Conservation (phyloP, 768 basidiomycete genomes). For the Collybiopsis luxurians region DNA sequence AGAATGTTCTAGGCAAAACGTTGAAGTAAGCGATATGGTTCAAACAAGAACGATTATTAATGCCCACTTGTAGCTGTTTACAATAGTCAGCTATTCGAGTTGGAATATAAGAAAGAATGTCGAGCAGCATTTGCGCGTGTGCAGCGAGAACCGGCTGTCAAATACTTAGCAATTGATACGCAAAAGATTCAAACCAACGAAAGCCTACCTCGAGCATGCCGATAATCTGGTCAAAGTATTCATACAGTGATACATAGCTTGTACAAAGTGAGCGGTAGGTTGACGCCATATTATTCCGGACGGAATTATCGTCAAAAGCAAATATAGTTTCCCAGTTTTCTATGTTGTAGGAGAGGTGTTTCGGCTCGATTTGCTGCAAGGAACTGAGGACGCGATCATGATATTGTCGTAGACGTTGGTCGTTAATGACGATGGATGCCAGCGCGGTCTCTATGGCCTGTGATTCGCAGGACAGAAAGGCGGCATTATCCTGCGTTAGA, state of each 20-base stretch:
- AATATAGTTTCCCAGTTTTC: slow-evolving; percentile 26
- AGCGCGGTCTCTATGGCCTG: slow-evolving; percentile 17
- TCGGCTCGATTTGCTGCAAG: neutral
- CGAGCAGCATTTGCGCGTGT: slow-evolving; percentile 24
- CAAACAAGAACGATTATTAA: slow-evolving; percentile 24
- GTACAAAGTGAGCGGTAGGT: slow-evolving; percentile 36
- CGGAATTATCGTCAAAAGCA: slow-evolving; percentile 21
- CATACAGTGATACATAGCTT: slow-evolving; percentile 26
- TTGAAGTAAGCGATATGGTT: too few species aligned
- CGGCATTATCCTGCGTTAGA: slow-evolving; percentile 28
- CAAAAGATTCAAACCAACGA: neutral
- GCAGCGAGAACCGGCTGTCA: slow-evolving; percentile 17
- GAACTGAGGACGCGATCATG: slow-evolving; percentile 20
- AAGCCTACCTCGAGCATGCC: slow-evolving; percentile 19
- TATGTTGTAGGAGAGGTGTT: neutral
- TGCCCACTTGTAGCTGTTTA: slow-evolving; percentile 30
- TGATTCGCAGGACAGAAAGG: slow-evolving; percentile 22
- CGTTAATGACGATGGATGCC: slow-evolving; percentile 25
- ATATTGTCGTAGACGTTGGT: slow-evolving; percentile 23
- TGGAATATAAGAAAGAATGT: slow-evolving; percentile 28
- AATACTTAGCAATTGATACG: neutral
- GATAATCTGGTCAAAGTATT: slow-evolving; percentile 20
- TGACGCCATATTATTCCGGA: slow-evolving; percentile 25
- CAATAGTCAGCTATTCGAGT: slow-evolving; percentile 29
- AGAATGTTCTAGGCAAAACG: neutral